Conservation (phyloP, 495 filamentous ascomycete genomes). For the Penicillium maclennaniae region DNA sequence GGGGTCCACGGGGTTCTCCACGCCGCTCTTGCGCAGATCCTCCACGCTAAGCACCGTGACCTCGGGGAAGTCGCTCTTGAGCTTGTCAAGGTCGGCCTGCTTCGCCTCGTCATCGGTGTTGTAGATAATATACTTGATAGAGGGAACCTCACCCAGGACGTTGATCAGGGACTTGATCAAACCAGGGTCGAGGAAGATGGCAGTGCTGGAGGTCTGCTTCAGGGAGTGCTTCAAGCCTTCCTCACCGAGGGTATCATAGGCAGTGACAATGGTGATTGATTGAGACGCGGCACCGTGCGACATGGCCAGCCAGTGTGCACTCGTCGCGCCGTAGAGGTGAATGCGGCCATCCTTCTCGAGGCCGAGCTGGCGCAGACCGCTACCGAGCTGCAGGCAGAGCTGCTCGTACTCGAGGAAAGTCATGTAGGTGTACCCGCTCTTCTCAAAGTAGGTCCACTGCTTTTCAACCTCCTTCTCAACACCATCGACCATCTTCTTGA, state of each 20-base stretch:
- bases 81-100: constrained; percentile 70
- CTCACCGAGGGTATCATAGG: constrained; percentile 95
- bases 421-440: constrained; percentile 80
- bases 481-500: constrained; percentile 95
- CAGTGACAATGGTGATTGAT: constrained; percentile 90
- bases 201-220: constrained; percentile 77
- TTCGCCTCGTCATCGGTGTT: constrained; percentile 76
- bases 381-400: constrained; percentile 66
- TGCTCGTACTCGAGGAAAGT: constrained; percentile 87
- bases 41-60: constrained; percentile 80
- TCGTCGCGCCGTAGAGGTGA: constrained; percentile 89
- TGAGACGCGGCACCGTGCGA: constrained; percentile 80
- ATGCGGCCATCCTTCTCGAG: constrained; percentile 68
- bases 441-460: constrained; percentile 94
- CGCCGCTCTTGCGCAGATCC: constrained; percentile 75
- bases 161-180: constrained; percentile 76
- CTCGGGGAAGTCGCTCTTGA: constrained; percentile 66
- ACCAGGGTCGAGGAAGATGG: constrained; percentile 86
- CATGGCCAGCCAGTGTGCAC: constrained; percentile 74
- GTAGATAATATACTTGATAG: constrained; percentile 82
- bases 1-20: constrained; percentile 77
- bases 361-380: constrained; percentile 76
- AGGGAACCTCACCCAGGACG: constrained; percentile 73
- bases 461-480: constrained; percentile 87
- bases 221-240: constrained; percentile 90